Evolutionary conservation across 164 flowering plant species (phyloP).

Genomic region (Liquidambar formosana): DNA sequence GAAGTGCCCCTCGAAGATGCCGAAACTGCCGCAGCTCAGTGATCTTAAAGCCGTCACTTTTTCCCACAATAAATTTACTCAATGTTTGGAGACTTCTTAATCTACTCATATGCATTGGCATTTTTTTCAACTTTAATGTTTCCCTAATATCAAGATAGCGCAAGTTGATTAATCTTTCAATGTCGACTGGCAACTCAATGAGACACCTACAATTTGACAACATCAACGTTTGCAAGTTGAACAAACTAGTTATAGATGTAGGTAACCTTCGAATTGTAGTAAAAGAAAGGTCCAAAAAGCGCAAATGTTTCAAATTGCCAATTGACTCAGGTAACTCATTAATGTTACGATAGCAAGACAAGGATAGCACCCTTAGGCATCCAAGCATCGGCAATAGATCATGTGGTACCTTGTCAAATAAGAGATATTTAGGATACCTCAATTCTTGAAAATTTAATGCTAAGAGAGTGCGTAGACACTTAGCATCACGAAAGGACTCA

Average conservation of each 20-base stretch:
- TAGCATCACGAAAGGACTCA: background rate
- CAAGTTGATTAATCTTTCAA: slow-evolving; percentile 4
- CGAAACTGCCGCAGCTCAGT: slow-evolving; percentile 19
- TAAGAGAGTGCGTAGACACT: background rate
- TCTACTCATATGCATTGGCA: slow-evolving; percentile 19
- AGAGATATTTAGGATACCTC: too few relatives aligned
- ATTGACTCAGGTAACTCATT: background rate
- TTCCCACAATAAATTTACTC: slow-evolving; percentile 10
- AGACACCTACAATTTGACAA: background rate
- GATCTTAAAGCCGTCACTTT: slow-evolving; percentile 12
- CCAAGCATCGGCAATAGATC: background rate
- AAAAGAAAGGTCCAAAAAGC: slow-evolving; percentile 6
- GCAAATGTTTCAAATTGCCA: too few relatives aligned
- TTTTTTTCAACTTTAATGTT: background rate
- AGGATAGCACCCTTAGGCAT: slow-evolving; percentile 7
- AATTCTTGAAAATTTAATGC: background rate
- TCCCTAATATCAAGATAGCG: slow-evolving; percentile 1
- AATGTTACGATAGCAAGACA: background rate
- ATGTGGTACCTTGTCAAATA: background rate
- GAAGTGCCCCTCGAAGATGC: slow-evolving; percentile 13
- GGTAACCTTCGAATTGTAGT: slow-evolving; percentile 7
- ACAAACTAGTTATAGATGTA: too few relatives aligned
- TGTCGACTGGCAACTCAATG: background rate
- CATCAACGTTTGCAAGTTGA: background rate
- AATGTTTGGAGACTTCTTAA: slow-evolving; percentile 24